These are phyloP conservation scores for Botrytis paeoniae DNA, from an alignment of 2,329 filamentous ascomycete species.

Conservation along the genomic window DNA sequence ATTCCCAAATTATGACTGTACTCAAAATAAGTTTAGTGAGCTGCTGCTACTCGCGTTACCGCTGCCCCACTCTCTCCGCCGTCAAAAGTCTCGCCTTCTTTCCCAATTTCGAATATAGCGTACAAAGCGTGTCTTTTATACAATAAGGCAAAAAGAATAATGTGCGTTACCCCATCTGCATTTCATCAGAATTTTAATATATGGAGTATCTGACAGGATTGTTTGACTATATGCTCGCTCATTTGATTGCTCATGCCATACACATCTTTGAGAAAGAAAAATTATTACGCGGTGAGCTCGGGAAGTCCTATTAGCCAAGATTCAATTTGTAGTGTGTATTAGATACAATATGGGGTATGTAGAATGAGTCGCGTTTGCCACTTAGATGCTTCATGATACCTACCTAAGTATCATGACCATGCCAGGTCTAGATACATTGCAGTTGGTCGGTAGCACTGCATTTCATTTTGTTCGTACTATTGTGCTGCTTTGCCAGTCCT, in stretches of 20 bases:
- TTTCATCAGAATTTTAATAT: slow-evolving; percentile 12
- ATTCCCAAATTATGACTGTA: not conserved
- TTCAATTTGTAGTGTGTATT: not conserved
- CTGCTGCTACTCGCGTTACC: slow-evolving; percentile 2
- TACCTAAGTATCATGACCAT: slow-evolving; percentile 8
- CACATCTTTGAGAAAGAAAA: not conserved
- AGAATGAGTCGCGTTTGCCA: slow-evolving; percentile 15
- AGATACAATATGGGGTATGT: not conserved
- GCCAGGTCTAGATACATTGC: slow-evolving; percentile 13
- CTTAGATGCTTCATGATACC: slow-evolving; percentile 12
- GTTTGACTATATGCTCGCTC: not conserved
- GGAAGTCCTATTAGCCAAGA: not conserved
- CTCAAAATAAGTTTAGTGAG: not conserved
- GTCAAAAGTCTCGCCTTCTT: slow-evolving; percentile 9
- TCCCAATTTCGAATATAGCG: slow-evolving; percentile 15
- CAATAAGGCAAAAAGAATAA: not conserved
- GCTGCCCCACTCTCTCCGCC: slow-evolving; percentile 8
- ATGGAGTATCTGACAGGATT: slow-evolving; percentile 5
- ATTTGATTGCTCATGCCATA: not conserved
- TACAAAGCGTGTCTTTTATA: not conserved
- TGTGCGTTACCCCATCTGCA: not conserved
- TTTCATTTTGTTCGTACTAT: not conserved
- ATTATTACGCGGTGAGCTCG: not conserved
- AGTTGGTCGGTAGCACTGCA: slow-evolving; percentile 10
- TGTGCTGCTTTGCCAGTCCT: not conserved